A percentile compares a stretch with the other conserved stretches of the same genome.
These are phyloP conservation scores for Calonectria hawksworthii DNA, from an alignment of 2,329 filamentous ascomycete species.

Conservation along the genomic window DNA sequence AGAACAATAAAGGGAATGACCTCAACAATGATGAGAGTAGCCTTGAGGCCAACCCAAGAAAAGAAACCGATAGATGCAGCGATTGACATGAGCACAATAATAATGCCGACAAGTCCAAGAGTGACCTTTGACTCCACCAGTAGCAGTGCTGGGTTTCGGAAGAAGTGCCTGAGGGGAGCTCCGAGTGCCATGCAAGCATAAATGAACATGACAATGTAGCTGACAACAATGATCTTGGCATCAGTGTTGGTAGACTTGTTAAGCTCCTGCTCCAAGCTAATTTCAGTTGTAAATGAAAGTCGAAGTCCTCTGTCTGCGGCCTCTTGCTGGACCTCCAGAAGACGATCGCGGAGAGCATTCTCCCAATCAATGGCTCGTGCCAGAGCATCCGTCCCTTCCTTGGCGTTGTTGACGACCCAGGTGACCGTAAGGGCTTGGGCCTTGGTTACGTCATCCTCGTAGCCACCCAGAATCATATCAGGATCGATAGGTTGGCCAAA, in stretches of 20 bases:
- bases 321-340: slow-evolving; percentile 85
- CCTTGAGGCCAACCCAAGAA: slow-evolving; percentile 91
- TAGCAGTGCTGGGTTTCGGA: slow-evolving; percentile 85
- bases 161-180: slow-evolving; percentile 82
- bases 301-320: slow-evolving; percentile 83
- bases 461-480: slow-evolving; percentile 88
- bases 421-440: slow-evolving; percentile 88
- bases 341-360: slow-evolving; percentile 77
- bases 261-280: slow-evolving; percentile 93
- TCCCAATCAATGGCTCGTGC: slow-evolving; percentile 91
- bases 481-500: slow-evolving; percentile 92
- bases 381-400: slow-evolving; percentile 79
- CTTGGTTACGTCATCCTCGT: slow-evolving; percentile 76
- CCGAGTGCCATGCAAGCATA: slow-evolving; percentile 95
- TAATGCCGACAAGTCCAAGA: slow-evolving; percentile 91
- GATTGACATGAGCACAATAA: slow-evolving; percentile 98
- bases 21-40: slow-evolving; percentile 97
- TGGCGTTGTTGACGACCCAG: slow-evolving; percentile 93
- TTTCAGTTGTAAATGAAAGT: slow-evolving; percentile 94
- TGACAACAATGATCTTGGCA: slow-evolving; percentile 95
- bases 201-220: slow-evolving; percentile 98
- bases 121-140: slow-evolving; percentile 98
- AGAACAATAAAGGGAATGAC: slow-evolving; percentile 98
- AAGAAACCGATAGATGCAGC: slow-evolving; percentile 95
- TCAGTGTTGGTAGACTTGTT: slow-evolving; percentile 99